phyloP scores from a whole-genome alignment of 225 moss, liverwort and hornwort genomes.

The Sphagnum tenellum region DNA sequence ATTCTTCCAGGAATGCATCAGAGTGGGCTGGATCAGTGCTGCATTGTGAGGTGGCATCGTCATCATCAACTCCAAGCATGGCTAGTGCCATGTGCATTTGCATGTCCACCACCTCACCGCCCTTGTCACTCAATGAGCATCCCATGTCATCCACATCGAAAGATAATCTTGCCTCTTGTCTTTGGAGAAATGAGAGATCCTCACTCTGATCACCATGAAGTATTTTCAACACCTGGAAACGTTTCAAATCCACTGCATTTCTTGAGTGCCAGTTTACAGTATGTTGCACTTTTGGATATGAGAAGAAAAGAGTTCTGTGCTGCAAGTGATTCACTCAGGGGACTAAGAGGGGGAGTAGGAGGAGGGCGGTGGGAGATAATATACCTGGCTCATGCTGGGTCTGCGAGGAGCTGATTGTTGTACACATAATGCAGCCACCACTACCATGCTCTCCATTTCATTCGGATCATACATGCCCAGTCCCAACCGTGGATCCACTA shows the following conservation, averaged over 20 bases:
- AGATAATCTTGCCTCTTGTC: no score
- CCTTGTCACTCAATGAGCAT: no score
- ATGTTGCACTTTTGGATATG: no score
- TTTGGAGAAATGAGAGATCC: background rate
- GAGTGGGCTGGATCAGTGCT: constrained; percentile 30
- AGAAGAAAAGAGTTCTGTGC: no score
- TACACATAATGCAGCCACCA: constrained; percentile 35
- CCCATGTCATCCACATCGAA: no score
- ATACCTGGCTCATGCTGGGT: constrained; percentile 38
- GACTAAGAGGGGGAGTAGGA: no score
- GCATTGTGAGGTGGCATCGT: constrained; percentile 34
- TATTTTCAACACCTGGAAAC: constrained; percentile 25
- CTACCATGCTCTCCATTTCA: constrained; percentile 31
- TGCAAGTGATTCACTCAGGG: no score
- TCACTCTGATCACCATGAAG: constrained; percentile 19
- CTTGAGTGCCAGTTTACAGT: no score
- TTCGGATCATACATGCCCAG: constrained; percentile 23
- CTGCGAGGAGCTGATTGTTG: constrained; percentile 40
- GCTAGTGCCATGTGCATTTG: constrained; percentile 42
- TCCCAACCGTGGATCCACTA: constrained; percentile 36
- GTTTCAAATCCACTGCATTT: no score
- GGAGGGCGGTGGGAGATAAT: background rate
- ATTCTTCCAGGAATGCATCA: constrained; percentile 36
- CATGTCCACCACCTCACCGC: constrained; percentile 9
- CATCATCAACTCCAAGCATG: constrained; percentile 55